A percentile compares a stretch with the other conserved stretches of the same genome.
These are phyloP conservation scores for Argentina anserina DNA, from an alignment of 306 rosid genomes.

Conservation along the genomic window DNA sequence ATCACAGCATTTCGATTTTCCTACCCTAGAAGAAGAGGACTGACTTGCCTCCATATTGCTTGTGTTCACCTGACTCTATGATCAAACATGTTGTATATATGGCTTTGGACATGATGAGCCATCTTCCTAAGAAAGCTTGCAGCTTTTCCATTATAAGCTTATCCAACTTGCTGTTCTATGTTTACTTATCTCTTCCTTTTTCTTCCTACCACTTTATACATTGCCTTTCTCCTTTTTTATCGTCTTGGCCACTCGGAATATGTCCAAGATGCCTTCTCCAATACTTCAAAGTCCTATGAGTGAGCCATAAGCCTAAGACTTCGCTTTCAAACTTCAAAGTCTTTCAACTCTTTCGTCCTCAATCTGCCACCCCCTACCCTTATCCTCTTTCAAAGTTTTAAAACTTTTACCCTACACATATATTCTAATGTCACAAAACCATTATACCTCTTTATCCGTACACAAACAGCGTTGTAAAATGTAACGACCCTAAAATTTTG, in stretches of 20 bases:
- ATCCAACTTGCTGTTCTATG: neutral
- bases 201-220: neutral
- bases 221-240: constrained; percentile 10
- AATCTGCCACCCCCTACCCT: neutral
- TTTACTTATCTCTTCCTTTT: neutral
- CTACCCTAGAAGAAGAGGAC: constrained; percentile 11
- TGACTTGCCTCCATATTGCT: constrained; percentile 12
- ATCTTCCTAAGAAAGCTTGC: constrained; percentile 8
- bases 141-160: neutral
- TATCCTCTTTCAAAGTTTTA: neutral
- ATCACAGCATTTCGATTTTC: constrained; percentile 28
- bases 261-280: constrained; percentile 18
- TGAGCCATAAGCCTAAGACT: neutral
- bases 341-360: neutral
- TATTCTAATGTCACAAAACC: neutral
- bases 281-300: neutral
- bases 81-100: neutral
- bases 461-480: neutral
- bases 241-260: constrained; percentile 21
- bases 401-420: neutral
- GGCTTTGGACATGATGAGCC: constrained; percentile 14
- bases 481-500: too few relatives aligned
- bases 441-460: neutral
- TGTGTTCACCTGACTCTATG: neutral
- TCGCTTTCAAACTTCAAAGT: neutral